Conservation (phyloP, 495 filamentous ascomycete species). For the Immersiella caudata region DNA sequence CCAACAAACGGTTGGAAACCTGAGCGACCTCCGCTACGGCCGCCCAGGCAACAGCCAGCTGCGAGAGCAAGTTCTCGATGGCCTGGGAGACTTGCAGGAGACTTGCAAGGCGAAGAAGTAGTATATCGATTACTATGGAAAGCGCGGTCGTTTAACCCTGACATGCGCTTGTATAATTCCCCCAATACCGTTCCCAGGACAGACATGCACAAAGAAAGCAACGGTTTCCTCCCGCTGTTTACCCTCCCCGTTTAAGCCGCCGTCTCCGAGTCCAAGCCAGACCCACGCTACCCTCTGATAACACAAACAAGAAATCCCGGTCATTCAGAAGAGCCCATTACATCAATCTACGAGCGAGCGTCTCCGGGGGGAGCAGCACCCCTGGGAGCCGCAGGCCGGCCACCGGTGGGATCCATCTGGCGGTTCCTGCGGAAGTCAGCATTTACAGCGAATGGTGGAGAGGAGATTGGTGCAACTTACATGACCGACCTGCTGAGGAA, state of each 20-base stretch:
- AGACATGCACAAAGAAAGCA: slow-evolving; percentile 20
- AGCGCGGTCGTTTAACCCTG: slow-evolving; percentile 11
- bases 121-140: slow-evolving; percentile 15
- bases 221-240: slow-evolving; percentile 15
- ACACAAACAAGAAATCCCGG: slow-evolving; percentile 2
- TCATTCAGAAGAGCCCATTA: neutral
- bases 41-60: slow-evolving; percentile 64
- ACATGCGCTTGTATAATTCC: slow-evolving; percentile 18
- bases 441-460: neutral
- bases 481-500: slow-evolving; percentile 82
- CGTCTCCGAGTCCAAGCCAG: slow-evolving; percentile 13
- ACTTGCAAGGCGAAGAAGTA: slow-evolving; percentile 58
- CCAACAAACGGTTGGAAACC: slow-evolving; percentile 62
- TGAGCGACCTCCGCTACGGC: slow-evolving; percentile 85
- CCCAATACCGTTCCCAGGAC: slow-evolving; percentile 5
- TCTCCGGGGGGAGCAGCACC: slow-evolving; percentile 30
- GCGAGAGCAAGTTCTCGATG: slow-evolving; percentile 63
- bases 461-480: slow-evolving; percentile 56
- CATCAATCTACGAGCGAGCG: slow-evolving; percentile 25
- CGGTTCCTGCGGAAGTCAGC: slow-evolving; percentile 41
- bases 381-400: slow-evolving; percentile 32
- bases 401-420: slow-evolving; percentile 28
- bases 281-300: slow-evolving; percentile 9
- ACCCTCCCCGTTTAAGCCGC: slow-evolving; percentile 5
- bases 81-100: slow-evolving; percentile 63